Evolutionary conservation across 495 filamentous ascomycete genomes (phyloP).

Genomic region (Bryoglossum gracile): DNA sequence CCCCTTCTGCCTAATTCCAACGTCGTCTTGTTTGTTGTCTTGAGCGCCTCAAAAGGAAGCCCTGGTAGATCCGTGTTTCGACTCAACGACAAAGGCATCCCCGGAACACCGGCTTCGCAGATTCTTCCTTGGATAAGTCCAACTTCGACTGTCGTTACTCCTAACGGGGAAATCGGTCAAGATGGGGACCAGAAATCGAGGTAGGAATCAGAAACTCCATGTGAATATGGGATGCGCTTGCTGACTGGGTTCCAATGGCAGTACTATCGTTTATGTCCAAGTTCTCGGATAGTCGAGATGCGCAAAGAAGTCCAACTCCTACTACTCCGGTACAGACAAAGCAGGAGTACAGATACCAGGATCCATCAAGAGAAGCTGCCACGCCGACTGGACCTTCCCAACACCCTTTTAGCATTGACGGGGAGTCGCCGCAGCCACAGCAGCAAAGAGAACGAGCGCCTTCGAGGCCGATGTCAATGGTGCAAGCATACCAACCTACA

Average conservation of each 20-base stretch:
- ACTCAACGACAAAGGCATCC: background rate
- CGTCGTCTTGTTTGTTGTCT: background rate
- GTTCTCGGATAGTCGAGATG: conserved; percentile 41
- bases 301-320: conserved; percentile 29
- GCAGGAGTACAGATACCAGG: conserved; percentile 12
- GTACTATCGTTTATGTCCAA: conserved; percentile 55
- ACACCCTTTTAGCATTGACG: conserved; percentile 7
- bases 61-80: background rate
- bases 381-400: background rate
- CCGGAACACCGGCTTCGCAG: conserved; percentile 8
- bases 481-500: conserved; percentile 81
- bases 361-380: background rate
- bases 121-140: background rate
- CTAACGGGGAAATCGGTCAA: background rate
- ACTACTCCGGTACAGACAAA: conserved; percentile 14
- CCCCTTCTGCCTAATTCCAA: too few relatives aligned
- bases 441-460: conserved; percentile 20
- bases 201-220: conserved; percentile 28
- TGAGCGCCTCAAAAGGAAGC: background rate
- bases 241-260: conserved; percentile 23
- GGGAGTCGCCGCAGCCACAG: conserved; percentile 18
- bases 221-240: background rate
- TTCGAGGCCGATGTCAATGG: conserved; percentile 52
- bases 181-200: conserved; percentile 39
- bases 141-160: conserved; percentile 6